phyloP scores from a whole-genome alignment of 2,329 filamentous ascomycete species.

The Domatiomyces globalis region DNA sequence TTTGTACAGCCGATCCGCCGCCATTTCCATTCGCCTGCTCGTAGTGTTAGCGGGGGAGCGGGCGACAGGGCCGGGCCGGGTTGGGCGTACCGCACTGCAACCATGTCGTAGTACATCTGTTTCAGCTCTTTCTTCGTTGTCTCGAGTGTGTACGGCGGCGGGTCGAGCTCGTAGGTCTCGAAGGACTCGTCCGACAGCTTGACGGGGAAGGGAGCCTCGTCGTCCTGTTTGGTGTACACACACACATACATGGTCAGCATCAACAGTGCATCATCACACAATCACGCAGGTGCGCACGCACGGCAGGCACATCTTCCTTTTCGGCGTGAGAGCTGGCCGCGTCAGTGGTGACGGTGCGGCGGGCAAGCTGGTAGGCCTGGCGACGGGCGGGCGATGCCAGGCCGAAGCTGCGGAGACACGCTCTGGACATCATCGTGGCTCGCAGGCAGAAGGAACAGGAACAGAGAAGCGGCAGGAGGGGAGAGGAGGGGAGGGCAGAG shows the following conservation, averaged over 20 bases:
- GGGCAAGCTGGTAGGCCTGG: constrained; percentile 35
- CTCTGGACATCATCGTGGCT: constrained; percentile 15
- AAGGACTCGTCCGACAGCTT: constrained; percentile 96
- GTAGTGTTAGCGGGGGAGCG: constrained; percentile 8
- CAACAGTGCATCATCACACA: neutral
- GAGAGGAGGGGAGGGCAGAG: neutral
- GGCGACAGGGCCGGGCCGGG: too few relatives aligned
- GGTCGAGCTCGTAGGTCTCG: constrained; percentile 98
- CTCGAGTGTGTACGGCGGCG: constrained; percentile 79
- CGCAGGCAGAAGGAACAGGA: neutral
- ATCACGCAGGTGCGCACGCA: constrained; percentile 29
- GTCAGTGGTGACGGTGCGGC: constrained; percentile 82
- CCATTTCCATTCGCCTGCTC: constrained; percentile 95
- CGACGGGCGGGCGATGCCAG: constrained; percentile 25
- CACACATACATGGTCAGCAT: neutral
- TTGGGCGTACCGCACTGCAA: constrained; percentile 62
- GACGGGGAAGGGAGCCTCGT: constrained; percentile 85
- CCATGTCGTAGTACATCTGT: constrained; percentile 99
- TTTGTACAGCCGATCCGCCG: constrained; percentile 96
- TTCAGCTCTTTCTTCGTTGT: constrained; percentile 97
- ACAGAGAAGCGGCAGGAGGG: neutral
- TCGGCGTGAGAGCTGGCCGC: constrained; percentile 83
- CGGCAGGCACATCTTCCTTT: constrained; percentile 55
- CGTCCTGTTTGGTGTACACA: constrained; percentile 45
- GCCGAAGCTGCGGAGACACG: constrained; percentile 17